phyloP scores from a whole-genome alignment of 1,139 yeast genomes.

The Arxiozyma slooffiae region DNA sequence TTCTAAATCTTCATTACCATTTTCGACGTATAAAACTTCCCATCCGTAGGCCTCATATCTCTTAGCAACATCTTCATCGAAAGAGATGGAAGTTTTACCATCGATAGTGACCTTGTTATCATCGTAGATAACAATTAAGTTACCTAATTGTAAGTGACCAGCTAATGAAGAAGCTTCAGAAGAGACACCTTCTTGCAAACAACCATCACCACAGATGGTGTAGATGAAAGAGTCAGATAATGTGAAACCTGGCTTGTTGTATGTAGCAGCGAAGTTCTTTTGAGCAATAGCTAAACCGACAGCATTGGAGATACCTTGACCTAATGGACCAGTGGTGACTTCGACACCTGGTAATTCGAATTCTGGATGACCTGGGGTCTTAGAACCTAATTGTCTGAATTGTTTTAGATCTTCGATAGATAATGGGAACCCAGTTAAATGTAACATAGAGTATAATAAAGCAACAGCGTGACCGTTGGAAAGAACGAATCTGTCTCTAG shows the following conservation, averaged over 20 bases:
- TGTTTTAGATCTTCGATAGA: constrained; percentile 78
- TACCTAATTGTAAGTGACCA: constrained; percentile 91
- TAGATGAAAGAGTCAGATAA: constrained; percentile 70
- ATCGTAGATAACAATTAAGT: constrained; percentile 93
- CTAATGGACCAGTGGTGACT: constrained; percentile 98
- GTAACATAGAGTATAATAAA: constrained; percentile 74
- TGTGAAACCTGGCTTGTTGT: constrained; percentile 76
- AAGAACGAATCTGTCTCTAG: constrained; percentile 90
- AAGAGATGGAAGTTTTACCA: constrained; percentile 83
- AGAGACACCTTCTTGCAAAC: constrained; percentile 97
- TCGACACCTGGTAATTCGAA: constrained; percentile 76
- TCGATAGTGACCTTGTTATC: constrained; percentile 96
- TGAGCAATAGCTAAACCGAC: constrained; percentile 97
- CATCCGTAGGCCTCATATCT: constrained; percentile 93
- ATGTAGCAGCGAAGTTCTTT: constrained; percentile 83
- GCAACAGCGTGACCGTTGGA: constrained; percentile 98
- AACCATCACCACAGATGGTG: constrained; percentile 90
- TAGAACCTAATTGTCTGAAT: constrained; percentile 85
- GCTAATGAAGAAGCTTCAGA: constrained; percentile 92
- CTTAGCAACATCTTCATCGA: constrained; percentile 84
- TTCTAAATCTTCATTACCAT: constrained; percentile 73
- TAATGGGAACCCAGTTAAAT: constrained; percentile 75
- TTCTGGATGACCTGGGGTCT: constrained; percentile 98
- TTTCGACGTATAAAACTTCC: constrained; percentile 69
- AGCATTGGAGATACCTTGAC: constrained; percentile 96